Evolutionary conservation across 345 rosid genomes (phyloP), one percentile per base, ranked within the genome.

Genomic region (Citrus medica): DNA sequence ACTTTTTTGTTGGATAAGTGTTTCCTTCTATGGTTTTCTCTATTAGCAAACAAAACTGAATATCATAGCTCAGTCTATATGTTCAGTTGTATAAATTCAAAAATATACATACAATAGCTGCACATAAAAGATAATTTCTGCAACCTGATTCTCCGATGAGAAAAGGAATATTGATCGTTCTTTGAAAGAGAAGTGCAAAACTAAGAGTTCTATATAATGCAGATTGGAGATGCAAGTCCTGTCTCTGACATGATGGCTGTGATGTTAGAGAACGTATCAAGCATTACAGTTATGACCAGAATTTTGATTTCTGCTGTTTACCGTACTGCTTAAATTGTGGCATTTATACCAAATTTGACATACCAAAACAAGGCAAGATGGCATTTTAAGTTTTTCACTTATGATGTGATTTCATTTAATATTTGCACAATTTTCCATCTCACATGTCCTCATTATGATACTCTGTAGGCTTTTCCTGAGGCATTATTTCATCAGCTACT

Each of bases 221-320:
- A 91, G 96, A 88, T 90, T 67, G 93, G 97, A 84, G 97, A 92
- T 84, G 94, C 97, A 77, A 92, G 90, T 83, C 94, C 93, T 62
- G 81, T 92, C n/a, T 92, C 88, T 80, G 97, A 92, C 78, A 85
- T 87, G 74, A 90, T 92, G 97, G 97, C 97, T 83, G 89, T 88
- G 61, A 90, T 90, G 93, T 78, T 92, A 75, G 97, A 92, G 90
- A 92, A 90, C 82, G 86, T 90, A 84, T 86, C 97, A 82, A 87
- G 78, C 70, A 89, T 89, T 78, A 77, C 90, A 67, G 89, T 89
- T 68, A 89, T 92, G 92, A 85, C 91, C 60, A 88, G 92, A 82
- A 92, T 90, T 19, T 67, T 89, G 79, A 86, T 89, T 37, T 84
- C 92, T 0, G 87, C 91, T 56, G 87, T 92, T 76, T 92, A 85